phyloP scores from a whole-genome alignment of 106 monocot genomes.

The Dendrobium officinale region DNA sequence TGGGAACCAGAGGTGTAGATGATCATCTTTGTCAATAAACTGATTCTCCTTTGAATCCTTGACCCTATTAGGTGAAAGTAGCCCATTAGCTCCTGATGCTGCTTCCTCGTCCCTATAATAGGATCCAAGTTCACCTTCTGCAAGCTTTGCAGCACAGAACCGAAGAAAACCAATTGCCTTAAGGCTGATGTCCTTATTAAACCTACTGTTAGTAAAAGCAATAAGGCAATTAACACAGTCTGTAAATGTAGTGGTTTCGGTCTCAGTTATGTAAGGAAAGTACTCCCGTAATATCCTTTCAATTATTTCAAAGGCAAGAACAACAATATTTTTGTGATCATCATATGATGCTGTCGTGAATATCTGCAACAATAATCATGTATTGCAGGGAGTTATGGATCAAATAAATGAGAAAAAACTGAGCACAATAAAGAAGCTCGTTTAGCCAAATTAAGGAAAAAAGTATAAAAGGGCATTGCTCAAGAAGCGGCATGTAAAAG shows the following conservation, averaged over 20 bases:
- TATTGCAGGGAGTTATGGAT: not conserved
- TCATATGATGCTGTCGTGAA: conserved; percentile 92
- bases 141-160: conserved; percentile 82
- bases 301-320: conserved; percentile 87
- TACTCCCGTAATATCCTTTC: conserved; percentile 90
- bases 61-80: not conserved
- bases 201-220: conserved; percentile 94
- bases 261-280: conserved; percentile 91
- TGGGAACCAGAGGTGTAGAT: conserved; percentile 57
- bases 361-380: conserved; percentile 46
- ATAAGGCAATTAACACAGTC: conserved; percentile 89
- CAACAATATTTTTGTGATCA: conserved; percentile 89
- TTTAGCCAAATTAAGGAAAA: not conserved
- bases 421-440: not conserved
- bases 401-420: not conserved
- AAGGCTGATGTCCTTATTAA: conserved; percentile 87
- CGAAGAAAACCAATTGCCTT: conserved; percentile 81
- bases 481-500: not conserved
- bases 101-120: conserved; percentile 5
- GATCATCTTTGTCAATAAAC: conserved; percentile 44
- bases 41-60: conserved; percentile 9
- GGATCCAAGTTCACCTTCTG: conserved; percentile 77
- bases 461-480: conserved; percentile 50
- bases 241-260: conserved; percentile 81
- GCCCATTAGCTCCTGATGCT: not conserved